Percentiles rank a stretch among this genome's conserved stretches.
These are phyloP conservation scores for Vigna reflexopilosa DNA, from an alignment of 306 rosid species.

Conservation along the genomic window DNA sequence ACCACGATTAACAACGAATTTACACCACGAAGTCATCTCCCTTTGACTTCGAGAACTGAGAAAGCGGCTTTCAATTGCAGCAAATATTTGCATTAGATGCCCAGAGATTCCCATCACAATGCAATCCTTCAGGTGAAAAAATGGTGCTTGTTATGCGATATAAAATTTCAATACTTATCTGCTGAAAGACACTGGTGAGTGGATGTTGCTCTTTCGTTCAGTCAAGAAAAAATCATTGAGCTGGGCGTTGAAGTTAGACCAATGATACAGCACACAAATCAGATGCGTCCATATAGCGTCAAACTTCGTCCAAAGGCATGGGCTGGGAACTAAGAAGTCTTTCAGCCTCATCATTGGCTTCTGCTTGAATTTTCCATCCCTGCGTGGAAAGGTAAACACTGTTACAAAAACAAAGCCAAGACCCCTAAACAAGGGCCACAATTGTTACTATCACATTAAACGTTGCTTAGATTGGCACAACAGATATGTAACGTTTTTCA, in stretches of 20 bases:
- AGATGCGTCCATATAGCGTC: conserved; percentile 36
- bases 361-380: conserved; percentile 87
- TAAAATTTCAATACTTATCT: conserved; percentile 22
- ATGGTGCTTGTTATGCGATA: conserved; percentile 10
- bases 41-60: background rate
- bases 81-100: conserved; percentile 39
- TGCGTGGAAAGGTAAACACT: conserved; percentile 38
- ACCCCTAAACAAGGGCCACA: background rate
- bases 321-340: conserved; percentile 84
- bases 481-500: background rate
- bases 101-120: conserved; percentile 35
- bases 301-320: conserved; percentile 58
- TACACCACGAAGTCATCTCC: conserved; percentile 21
- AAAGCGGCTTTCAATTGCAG: conserved; percentile 24
- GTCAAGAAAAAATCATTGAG: conserved; percentile 41
- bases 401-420: conserved; percentile 26
- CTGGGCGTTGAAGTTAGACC: conserved; percentile 33
- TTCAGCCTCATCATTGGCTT: conserved; percentile 95
- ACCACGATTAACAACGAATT: conserved; percentile 14
- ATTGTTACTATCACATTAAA: conserved; percentile 20
- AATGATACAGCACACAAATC: conserved; percentile 16
- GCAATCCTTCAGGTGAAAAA: conserved; percentile 31
- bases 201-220: conserved; percentile 31
- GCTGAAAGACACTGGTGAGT: conserved; percentile 34
- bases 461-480: background rate